Base-by-base conservation (phyloP, 345 rosid genomes). In the Luvunga scandens region DNA sequence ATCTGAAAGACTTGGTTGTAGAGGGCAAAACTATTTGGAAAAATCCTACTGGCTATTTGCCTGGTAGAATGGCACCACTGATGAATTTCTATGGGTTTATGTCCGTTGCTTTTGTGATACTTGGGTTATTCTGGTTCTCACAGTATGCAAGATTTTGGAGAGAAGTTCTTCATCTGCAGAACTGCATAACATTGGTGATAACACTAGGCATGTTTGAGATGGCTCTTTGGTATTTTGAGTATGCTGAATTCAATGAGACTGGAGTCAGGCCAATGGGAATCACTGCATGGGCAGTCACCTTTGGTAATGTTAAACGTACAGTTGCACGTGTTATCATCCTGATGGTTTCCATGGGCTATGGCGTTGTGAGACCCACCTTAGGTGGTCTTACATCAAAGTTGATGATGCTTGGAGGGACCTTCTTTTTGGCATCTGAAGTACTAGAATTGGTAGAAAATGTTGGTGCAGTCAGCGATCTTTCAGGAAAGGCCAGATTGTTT, bases 221-320 rank as follows among this genome's bases (percentile, higher is more conserved):
- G 98, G 88, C 98, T n/a, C 85, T 94, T 57, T 96, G 98, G 99
- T 94, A 90, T 81, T 94, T 94, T 8, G 98, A 97, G 83, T 92
- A 91, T 78, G 97, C 92, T 16, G 95, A 92, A 38, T 97, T 97
- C 83, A 94, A 91, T 16, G 91, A 91, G 85, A 90, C 91, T 1
- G 99, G 99, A 48, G 81, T 93, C 31, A 89, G 99, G 82, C 97
- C 99, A 2, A 86, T 86, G 1, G 97, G 94, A 36, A 94, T 91
- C 83, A 96, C 97, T 1, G 79, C 88, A 8, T 96, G 98, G 99
- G 99, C 98, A 14, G 99, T 94, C 50, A 89, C 97, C 12, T 94
- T 94, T 45, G 97, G 98, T 33, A 77, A 90, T 38, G 82, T 96
- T 70, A 97, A 91, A 60, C 92, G 93, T 24, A 90, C 97, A 2